phyloP scores from a whole-genome alignment of 2,329 filamentous ascomycete genomes.

The Apiospora phragmitis region DNA sequence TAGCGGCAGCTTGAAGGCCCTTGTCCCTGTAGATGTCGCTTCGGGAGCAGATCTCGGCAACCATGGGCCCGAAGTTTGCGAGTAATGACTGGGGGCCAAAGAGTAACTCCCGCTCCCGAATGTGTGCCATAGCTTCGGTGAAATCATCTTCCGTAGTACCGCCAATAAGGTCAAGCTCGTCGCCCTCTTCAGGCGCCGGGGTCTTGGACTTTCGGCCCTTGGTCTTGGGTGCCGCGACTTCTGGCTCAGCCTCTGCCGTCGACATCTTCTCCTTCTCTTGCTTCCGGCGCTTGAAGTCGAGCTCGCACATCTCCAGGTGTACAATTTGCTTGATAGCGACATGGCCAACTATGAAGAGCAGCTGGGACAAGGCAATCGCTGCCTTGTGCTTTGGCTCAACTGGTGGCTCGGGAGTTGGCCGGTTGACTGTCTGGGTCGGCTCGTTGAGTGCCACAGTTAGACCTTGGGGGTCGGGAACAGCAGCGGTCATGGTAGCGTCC shows the following conservation, averaged over 20 bases:
- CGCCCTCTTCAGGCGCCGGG: conserved; percentile 61
- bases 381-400: conserved; percentile 62
- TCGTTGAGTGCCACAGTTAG: conserved; percentile 31
- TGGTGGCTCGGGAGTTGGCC: conserved; percentile 28
- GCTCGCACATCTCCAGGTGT: conserved; percentile 93
- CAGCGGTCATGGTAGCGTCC: conserved; percentile 33
- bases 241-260: conserved; percentile 42
- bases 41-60: conserved; percentile 90
- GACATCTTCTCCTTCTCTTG: conserved; percentile 77
- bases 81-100: conserved; percentile 80
- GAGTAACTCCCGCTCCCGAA: conserved; percentile 80
- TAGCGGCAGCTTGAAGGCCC: conserved; percentile 88
- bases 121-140: conserved; percentile 81
- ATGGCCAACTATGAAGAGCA: conserved; percentile 93
- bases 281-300: conserved; percentile 97
- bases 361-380: conserved; percentile 78
- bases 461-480: conserved; percentile 32
- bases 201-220: conserved; percentile 30
- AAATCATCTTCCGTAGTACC: conserved; percentile 96
- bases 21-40: conserved; percentile 90
- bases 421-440: conserved; percentile 33
- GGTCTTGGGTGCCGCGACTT: conserved; percentile 28
- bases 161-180: conserved; percentile 94
- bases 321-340: conserved; percentile 99
- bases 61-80: conserved; percentile 87